Conservation (phyloP, 176 grass and related monocot genomes). For the Stipa capillata region DNA sequence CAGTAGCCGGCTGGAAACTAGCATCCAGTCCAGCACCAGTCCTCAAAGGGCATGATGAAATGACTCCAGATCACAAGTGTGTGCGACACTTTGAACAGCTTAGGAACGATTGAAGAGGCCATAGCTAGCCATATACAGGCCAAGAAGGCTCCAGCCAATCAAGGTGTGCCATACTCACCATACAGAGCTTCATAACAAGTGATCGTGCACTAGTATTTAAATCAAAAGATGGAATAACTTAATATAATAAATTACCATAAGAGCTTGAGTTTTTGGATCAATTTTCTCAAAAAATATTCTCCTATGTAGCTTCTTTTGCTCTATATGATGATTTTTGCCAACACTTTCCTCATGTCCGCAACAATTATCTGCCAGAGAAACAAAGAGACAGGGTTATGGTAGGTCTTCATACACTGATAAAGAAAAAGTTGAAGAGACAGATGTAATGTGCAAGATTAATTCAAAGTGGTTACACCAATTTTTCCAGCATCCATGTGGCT, state of each 20-base stretch:
- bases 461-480: no score
- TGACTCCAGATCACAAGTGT: neutral
- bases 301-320: conserved; percentile 78
- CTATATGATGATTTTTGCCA: conserved; percentile 75
- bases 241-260: conserved; percentile 46
- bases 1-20: neutral
- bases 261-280: conserved; percentile 85
- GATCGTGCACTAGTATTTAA: neutral
- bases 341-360: conserved; percentile 89
- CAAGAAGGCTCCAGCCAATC: neutral
- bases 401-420: neutral
- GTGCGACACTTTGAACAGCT: neutral
- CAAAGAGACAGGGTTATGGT: neutral
- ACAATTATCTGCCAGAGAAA: conserved; percentile 56
- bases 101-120: neutral
- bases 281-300: no score
- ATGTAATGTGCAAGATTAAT: neutral
- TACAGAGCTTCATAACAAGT: neutral
- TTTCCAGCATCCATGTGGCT: conserved; percentile 89
- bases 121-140: neutral
- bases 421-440: neutral
- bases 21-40: neutral
- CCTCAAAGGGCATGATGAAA: neutral
- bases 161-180: neutral
- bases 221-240: conserved; percentile 4